Evolutionary conservation across 352 stramenopile genomes (phyloP).

Genomic region (Phytophthora pseudosyringae): DNA sequence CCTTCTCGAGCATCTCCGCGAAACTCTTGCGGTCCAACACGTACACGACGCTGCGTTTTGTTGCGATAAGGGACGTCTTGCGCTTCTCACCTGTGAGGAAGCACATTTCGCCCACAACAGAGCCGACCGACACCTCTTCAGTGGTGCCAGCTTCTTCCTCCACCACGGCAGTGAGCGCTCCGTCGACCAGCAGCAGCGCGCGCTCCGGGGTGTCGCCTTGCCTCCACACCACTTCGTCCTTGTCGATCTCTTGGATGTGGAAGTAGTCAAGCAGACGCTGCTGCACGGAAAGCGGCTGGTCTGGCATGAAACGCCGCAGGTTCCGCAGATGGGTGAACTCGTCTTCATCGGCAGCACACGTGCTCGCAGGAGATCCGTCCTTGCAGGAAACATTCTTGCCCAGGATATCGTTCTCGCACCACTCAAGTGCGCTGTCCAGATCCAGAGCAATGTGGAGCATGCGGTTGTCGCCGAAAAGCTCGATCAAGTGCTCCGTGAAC

Average conservation of each 20-base stretch:
- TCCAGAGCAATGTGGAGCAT: conserved; percentile 65
- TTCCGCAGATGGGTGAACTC: conserved; percentile 59
- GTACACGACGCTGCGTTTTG: conserved; percentile 68
- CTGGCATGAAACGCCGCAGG: conserved; percentile 72
- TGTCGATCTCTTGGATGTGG: conserved; percentile 61
- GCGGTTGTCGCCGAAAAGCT: conserved; percentile 56
- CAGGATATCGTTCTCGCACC: conserved; percentile 77
- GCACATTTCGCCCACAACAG: conserved; percentile 80
- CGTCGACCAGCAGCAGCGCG: conserved; percentile 68
- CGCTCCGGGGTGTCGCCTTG: conserved; percentile 66
- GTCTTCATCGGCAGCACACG: conserved; percentile 46
- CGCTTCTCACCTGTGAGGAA: conserved; percentile 83
- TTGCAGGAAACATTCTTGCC: conserved; percentile 35
- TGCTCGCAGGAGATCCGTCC: conserved; percentile 23
- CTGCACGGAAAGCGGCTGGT: conserved; percentile 66
- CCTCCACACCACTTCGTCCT: conserved; percentile 69
- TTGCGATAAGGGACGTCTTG: conserved; percentile 77
- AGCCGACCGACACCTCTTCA: conserved; percentile 71
- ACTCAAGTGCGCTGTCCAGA: conserved; percentile 74
- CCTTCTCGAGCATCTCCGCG: conserved; percentile 64
- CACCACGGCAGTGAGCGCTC: conserved; percentile 67
- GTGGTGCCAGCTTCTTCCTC: conserved; percentile 84
- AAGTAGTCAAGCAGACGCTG: conserved; percentile 82
- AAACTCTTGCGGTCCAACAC: conserved; percentile 65
- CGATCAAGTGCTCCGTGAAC: conserved; percentile 62